A percentile compares a stretch with the other conserved stretches of the same genome.
Conservation (phyloP, 495 filamentous ascomycete genomes). For the Neurospora sp. region DNA sequence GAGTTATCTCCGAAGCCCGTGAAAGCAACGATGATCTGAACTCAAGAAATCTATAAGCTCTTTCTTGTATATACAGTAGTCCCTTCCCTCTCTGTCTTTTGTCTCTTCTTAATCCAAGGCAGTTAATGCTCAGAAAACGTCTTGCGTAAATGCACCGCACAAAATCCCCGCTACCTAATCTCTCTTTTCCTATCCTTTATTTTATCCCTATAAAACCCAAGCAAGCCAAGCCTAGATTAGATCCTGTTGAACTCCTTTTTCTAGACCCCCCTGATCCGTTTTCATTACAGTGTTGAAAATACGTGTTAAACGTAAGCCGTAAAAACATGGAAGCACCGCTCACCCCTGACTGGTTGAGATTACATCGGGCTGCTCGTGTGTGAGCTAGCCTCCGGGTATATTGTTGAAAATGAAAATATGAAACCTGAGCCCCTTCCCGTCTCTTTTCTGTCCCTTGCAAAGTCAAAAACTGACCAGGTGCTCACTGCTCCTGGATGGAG, state of each 20-base stretch:
- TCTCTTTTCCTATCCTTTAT: not conserved
- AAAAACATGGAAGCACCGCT: not conserved
- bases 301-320: not conserved
- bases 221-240: not conserved
- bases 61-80: not conserved
- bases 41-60: not conserved
- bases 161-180: not conserved
- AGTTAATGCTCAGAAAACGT: not conserved
- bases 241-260: conserved; percentile 7
- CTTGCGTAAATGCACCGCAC: not conserved
- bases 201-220: not conserved
- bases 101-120: not conserved
- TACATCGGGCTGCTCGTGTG: not conserved
- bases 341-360: not conserved
- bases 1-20: not conserved
- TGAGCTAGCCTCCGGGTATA: not conserved
- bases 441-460: not conserved
- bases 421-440: not conserved
- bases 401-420: not conserved
- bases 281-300: not conserved
- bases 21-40: not conserved
- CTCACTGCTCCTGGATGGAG: conserved; percentile 12
- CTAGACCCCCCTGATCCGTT: not conserved
- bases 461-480: not conserved
- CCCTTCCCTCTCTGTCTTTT: not conserved